Base-by-base conservation (phyloP, 805 yeast genomes). In the Hanseniaspora vineae region DNA sequence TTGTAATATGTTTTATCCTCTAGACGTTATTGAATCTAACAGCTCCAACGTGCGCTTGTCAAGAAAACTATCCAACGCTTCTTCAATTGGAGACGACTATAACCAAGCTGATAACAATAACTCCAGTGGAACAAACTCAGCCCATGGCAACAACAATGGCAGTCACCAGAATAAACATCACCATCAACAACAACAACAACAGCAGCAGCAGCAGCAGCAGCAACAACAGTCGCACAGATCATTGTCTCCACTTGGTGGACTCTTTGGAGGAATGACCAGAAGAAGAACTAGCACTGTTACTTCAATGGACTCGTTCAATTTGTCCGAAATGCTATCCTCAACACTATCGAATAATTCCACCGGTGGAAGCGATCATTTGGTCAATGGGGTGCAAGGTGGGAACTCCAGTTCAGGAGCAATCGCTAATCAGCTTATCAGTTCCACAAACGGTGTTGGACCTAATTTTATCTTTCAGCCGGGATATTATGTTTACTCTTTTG, bases 401-500 rank as follows among this genome's bases (percentile, higher is more conserved):
- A 23, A 23, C 29, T 23, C 29, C 8, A 23, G 29, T 23, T 23
- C 29, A 23, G 29, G 29, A 23, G 29, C 29, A 23, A 23, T 23
- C 8, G 39, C 42, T 39, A 44, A 29, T 44, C 39, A 32, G n/a
- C 35, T 44, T 14, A 47, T 23, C 47, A 45, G 6, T 10, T 43
- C 45, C 11, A 8, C 39, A 15, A 45, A 48, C 51, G 54, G 54
- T 51, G 32, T 56, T 45, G 57, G 55, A 45, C 46, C 32, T n/a
- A 53, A 66, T 55, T 73, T 72, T 44, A 63, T 67, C 3, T 89
- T 90, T 55, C 69, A 73, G 19, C 87, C 95, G 0, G 98, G 97
- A 18, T 97, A 89, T 57, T 92, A 92, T 59, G 73, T 87, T 43
- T 92, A 90, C 68, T 83, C 86, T 50, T 90, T 92, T 63, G 98